phyloP scores from a whole-genome alignment of 345 rosid species.

The thale cress (Arabidopsis thaliana) region TAIR10.1 NC_003070.9:26157001-26157500 shows the following conservation, averaged over 20 bases:
- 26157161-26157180: constrained; percentile 18
- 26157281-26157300: constrained; percentile 35
- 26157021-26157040: not conserved
- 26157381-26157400: not conserved
- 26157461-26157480: not conserved
- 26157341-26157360: constrained; percentile 34
- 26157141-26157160: constrained; percentile 29
- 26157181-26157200: not conserved
- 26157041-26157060: too few relatives aligned
- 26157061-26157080: not conserved
- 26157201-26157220: constrained; percentile 28
- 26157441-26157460: not conserved
- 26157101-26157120: not conserved
- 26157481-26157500: not conserved
- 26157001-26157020: too few relatives aligned
- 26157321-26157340: constrained; percentile 9
- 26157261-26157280: constrained; percentile 49
- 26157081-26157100: not conserved
- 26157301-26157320: constrained; percentile 19
- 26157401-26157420: not conserved
- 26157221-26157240: constrained; percentile 34
- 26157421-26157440: too few relatives aligned
- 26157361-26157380: not conserved
- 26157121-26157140: constrained; percentile 14
- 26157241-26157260: constrained; percentile 43